These are phyloP conservation scores for Penicillium nordicum DNA, from an alignment of 2,329 filamentous ascomycete genomes.

Conservation along the genomic window DNA sequence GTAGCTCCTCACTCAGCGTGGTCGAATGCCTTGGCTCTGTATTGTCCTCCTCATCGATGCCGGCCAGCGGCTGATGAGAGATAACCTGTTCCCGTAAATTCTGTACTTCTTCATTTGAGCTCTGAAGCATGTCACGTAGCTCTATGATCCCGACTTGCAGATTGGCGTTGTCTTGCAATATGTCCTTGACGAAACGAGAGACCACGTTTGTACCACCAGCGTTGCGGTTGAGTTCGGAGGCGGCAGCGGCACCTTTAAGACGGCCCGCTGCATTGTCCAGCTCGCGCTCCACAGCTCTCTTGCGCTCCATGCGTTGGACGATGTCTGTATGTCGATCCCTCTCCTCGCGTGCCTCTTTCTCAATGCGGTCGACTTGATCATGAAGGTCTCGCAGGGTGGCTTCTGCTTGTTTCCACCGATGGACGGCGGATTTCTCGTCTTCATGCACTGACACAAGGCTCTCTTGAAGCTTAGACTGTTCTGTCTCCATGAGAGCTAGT, in stretches of 20 bases:
- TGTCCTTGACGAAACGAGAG: slow-evolving; percentile 93
- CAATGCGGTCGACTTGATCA: slow-evolving; percentile 83
- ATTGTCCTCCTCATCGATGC: slow-evolving; percentile 24
- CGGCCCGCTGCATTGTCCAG: slow-evolving; percentile 74
- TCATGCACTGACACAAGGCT: slow-evolving; percentile 65
- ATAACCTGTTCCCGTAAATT: slow-evolving; percentile 75
- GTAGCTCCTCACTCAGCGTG: slow-evolving; percentile 70
- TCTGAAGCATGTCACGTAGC: slow-evolving; percentile 82
- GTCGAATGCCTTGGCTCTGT: slow-evolving; percentile 39
- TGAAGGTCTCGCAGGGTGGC: slow-evolving; percentile 73
- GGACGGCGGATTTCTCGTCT: slow-evolving; percentile 73
- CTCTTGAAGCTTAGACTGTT: slow-evolving; percentile 70
- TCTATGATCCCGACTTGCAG: slow-evolving; percentile 89
- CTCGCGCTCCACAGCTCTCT: slow-evolving; percentile 77
- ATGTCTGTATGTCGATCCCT: slow-evolving; percentile 77
- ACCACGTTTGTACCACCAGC: slow-evolving; percentile 67
- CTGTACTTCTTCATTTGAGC: slow-evolving; percentile 92
- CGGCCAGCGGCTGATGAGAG: slow-evolving; percentile 67
- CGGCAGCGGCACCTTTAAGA: slow-evolving; percentile 75
- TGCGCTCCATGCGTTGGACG: slow-evolving; percentile 75
- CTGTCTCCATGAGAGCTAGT: slow-evolving; percentile 72
- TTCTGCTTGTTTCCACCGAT: slow-evolving; percentile 84
- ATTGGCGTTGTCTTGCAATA: slow-evolving; percentile 91
- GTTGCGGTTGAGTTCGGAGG: slow-evolving; percentile 60
- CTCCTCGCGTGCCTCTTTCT: slow-evolving; percentile 76